Percentiles rank a stretch among this genome's conserved stretches.
Evolutionary conservation across 2,329 filamentous ascomycete genomes (phyloP).

Genomic region (Neonectria ditissima): DNA sequence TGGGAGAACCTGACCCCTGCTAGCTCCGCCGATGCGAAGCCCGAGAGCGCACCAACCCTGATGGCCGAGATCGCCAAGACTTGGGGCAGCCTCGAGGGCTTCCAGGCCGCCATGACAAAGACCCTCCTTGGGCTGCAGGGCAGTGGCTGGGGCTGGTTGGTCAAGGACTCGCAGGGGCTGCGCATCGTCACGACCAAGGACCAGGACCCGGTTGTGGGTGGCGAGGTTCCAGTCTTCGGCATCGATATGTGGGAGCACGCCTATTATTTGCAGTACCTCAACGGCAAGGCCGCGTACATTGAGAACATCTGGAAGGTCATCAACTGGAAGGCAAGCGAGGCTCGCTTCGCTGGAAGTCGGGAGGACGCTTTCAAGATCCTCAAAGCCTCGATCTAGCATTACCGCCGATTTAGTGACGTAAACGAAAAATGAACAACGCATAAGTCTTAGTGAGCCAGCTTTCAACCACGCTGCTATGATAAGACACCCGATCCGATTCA

Average conservation of each 20-base stretch:
- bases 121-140: slow-evolving; percentile 80
- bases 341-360: slow-evolving; percentile 65
- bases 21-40: slow-evolving; percentile 66
- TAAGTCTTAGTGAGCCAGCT: background rate
- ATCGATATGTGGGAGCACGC: slow-evolving; percentile 96
- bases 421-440: slow-evolving; percentile 7
- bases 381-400: slow-evolving; percentile 53
- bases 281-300: slow-evolving; percentile 80
- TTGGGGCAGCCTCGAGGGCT: slow-evolving; percentile 76
- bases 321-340: slow-evolving; percentile 80
- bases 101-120: slow-evolving; percentile 74
- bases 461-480: background rate
- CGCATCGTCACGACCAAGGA: slow-evolving; percentile 86
- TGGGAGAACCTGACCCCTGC: slow-evolving; percentile 84
- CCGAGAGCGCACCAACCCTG: slow-evolving; percentile 68
- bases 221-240: slow-evolving; percentile 77
- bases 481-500: background rate
- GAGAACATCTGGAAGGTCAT: slow-evolving; percentile 83
- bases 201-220: slow-evolving; percentile 78
- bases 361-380: slow-evolving; percentile 61
- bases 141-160: slow-evolving; percentile 90
- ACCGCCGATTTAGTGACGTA: slow-evolving; percentile 1
- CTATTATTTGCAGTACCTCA: slow-evolving; percentile 86
- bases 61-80: slow-evolving; percentile 69
- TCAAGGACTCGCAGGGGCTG: slow-evolving; percentile 72